Base-by-base conservation (phyloP, 1,284 basidiomycete species). In the Cutaneotrichosporon cutaneum region DNA sequence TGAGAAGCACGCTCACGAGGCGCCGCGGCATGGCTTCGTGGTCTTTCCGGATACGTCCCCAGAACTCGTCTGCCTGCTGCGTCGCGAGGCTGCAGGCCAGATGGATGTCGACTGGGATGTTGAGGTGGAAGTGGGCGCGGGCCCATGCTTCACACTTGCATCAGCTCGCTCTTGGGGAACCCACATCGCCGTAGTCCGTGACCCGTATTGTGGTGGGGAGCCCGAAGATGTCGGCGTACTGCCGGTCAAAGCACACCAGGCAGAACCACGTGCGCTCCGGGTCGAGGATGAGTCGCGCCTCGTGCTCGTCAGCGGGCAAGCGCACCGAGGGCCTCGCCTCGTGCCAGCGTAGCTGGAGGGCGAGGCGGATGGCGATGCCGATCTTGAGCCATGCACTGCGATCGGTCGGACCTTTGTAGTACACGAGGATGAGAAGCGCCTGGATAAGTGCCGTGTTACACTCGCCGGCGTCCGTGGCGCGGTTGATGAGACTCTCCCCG, bases 341-440 rank as follows among this genome's bases (percentile, higher is more conserved):
- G 22, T 47, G 45, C 45, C 45, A 47, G 8, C 53, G 33, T 9
- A 62, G 16, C 53, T 67, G 65, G 54, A 57, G 56, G 2, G 47
- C 65, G 21, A 67, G 44, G 16, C 62, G 36, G 22, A 68, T 60
- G 1, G 67, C 68, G 14, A 65, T 53, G 6, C 65, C 65, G 26
- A 70, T 62, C 48, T 66, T 68, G 24, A 68, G 48, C 67, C 68
- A 68, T 4, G 64, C 60, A 10, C 60, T 64, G 3, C 55, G 59
- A 35, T 70, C 68, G 4, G 48, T 53, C 11, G 65, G 63, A 3
- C 30, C 58, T 21, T 67, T 68, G 58, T 59, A 68, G 33, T 61
- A 65, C 27, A 65, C 52, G 22, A 60, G n/a, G n/a, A 68, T 56
- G 9, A 60, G 13, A 7, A 68, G 48, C 3, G 58, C 50, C 30